phyloP scores from a whole-genome alignment of 148 eudicot species.

The Fagopyrum tataricum region DNA sequence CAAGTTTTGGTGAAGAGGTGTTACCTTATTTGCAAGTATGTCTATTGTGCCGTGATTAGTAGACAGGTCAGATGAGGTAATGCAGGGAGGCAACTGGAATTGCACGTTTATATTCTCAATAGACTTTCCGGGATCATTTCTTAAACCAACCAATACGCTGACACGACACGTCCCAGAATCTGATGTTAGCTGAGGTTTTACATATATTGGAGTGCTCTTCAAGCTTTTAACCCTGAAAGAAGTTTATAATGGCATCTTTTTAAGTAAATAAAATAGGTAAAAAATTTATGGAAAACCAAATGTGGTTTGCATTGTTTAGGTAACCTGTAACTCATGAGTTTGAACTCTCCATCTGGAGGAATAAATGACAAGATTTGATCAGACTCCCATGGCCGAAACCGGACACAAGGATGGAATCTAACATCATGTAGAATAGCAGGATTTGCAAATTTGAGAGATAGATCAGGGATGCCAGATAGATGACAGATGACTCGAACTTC shows the following conservation, averaged over 20 bases:
- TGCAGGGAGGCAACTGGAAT: constrained; percentile 69
- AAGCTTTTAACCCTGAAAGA: constrained; percentile 68
- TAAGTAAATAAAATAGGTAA: neutral
- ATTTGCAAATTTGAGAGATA: constrained; percentile 80
- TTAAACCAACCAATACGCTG: constrained; percentile 71
- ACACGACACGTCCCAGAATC: constrained; percentile 86
- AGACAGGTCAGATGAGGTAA: constrained; percentile 67
- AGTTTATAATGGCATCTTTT: neutral
- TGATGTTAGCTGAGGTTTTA: constrained; percentile 87
- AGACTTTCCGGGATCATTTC: constrained; percentile 80
- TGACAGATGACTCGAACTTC: constrained; percentile 81
- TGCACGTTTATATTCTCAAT: constrained; percentile 71
- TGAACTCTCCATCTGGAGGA: constrained; percentile 94
- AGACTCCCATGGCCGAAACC: constrained; percentile 94
- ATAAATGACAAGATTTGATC: constrained; percentile 80
- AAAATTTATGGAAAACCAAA: constrained; percentile 6
- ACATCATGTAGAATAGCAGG: constrained; percentile 76
- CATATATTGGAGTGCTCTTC: constrained; percentile 80
- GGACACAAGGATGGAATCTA: constrained; percentile 92
- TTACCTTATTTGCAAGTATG: constrained; percentile 83
- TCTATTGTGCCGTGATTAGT: constrained; percentile 81
- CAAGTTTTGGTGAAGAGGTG: neutral
- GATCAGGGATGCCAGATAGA: constrained; percentile 90
- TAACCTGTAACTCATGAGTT: constrained; percentile 97
- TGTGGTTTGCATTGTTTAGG: constrained; percentile 3